Conservation (phyloP, 345 rosid genomes). For the Melaleuca alternifolia region DNA sequence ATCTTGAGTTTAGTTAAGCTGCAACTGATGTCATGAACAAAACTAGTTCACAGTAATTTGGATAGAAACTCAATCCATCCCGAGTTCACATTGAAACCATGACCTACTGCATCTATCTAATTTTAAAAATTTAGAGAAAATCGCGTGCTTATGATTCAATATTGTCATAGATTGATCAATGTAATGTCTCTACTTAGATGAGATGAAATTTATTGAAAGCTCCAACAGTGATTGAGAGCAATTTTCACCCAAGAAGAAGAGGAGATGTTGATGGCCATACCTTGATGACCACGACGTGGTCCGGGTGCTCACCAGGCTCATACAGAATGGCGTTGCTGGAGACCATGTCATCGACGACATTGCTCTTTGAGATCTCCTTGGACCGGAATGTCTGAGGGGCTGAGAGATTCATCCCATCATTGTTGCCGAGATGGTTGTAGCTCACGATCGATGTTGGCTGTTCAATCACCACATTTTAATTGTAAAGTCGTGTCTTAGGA, state of each 20-base stretch:
- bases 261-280: conserved; percentile 10
- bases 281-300: conserved; percentile 98
- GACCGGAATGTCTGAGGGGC: conserved; percentile 97
- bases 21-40: neutral
- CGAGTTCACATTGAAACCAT: neutral
- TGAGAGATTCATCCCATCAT: conserved; percentile 95
- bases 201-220: neutral
- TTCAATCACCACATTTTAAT: neutral
- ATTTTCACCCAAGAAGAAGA: no score
- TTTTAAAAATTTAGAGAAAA: no score
- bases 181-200: neutral
- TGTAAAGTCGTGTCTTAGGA: neutral
- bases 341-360: conserved; percentile 97
- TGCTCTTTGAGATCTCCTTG: conserved; percentile 95
- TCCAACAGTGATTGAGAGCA: neutral
- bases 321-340: conserved; percentile 83
- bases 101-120: neutral
- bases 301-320: conserved; percentile 96
- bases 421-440: conserved; percentile 95
- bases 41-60: neutral
- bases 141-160: neutral
- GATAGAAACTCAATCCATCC: neutral
- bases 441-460: conserved; percentile 98
- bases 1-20: neutral
- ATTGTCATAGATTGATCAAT: no score